Evolutionary conservation across 2,329 filamentous ascomycete genomes (phyloP), one percentile per base, ranked within the genome.

Genomic region (Colletotrichum lindemuthianum): DNA sequence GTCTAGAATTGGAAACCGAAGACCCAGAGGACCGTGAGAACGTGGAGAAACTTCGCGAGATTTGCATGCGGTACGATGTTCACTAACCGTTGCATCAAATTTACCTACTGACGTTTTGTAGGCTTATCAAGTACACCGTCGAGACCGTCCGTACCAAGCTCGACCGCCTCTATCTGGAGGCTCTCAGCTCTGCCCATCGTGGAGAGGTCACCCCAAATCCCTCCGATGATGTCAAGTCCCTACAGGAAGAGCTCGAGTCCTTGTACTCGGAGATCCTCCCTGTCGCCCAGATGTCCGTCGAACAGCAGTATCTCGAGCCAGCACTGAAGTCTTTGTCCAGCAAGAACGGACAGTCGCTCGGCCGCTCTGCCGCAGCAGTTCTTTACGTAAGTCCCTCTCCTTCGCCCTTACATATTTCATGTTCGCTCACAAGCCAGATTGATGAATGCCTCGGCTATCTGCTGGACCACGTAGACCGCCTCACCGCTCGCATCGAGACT

Each of bases 231-330:
- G 79, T 84, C 9, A 77, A 76, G 12, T 80, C 82, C 4, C 72
- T 90, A 2, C 84, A 89, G 69, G 84, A 85, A 37, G 90, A 92
- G 70, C 79, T 92, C 1, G 88, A 91, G 68, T 90, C 88, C 5
- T 78, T 92, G 3, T 89, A 90, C 69, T 80, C 88, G 0, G 90
- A 92, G 71, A 88, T 92, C 44, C 78, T 90, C 0, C 86, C 89
- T 0, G 87, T 92, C 2, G 86, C 89, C 7, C 86, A 90, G 67
- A 92, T 92, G 86, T 87, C 89, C 0, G 82, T 89, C 1, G 88
- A 92, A 68, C 86, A 90, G 69, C 87, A 91, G 71, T 84, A 89
- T 68, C 79, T 90, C 6, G 84, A 87, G 64, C 89, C 90, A 0
- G 86, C 89, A 1, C 75, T 86, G 6, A 76, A 77, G 59, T 76